Evolutionary conservation across 208 protist genomes (phyloP), one percentile per base, ranked within the genome.

Genomic region (Phytomonas serpens): DNA sequence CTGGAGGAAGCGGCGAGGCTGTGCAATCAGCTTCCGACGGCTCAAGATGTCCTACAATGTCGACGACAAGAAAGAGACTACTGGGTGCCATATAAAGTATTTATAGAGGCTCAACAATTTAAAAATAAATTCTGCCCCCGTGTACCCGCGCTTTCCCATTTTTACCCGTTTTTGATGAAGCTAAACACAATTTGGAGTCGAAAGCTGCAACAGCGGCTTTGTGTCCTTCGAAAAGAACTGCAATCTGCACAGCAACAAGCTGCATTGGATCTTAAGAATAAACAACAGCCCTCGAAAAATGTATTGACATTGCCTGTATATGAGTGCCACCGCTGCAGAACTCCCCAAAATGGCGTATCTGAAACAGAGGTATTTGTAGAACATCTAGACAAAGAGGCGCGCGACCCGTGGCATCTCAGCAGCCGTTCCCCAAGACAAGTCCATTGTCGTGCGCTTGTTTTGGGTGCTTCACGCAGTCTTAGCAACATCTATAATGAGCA

Each of bases 71-170:
- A 94, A 61, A 84, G 81, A 19, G 85, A 96, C 66, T 96, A 94
- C 75, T 96, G 91, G 89, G 85, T 96, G 27, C 91, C 91, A 1
- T 87, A 87, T 75, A 76, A 72, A 32, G 79, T 93, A 33, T 92
- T 94, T 78, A 74, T 82, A 19, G 87, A 87, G 57, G 88, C 88
- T 23, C 91, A 96, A 72, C 69, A 76, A 66, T 96, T 96, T 74
- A 94, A 94, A 69, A 91, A 93, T 72, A 81, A 81, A 51, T 85
- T 91, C 72, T 93, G 84, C 64, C 82, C 84, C 10, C 79, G 80
- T 37, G 73, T 92, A 10, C 83, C 88, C 11, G 83, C 87, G 31
- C 62, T 93, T 19, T 86, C 79, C 30, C 75, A 89, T 72, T 96
- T 96, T 42, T 96, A 86, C 66, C 88, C 88, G 3, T 96, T 96